A percentile compares a stretch with the other conserved stretches of the same genome.
Conservation (phyloP, 441 rosid genomes). For the Erodium chrysanthum region DNA sequence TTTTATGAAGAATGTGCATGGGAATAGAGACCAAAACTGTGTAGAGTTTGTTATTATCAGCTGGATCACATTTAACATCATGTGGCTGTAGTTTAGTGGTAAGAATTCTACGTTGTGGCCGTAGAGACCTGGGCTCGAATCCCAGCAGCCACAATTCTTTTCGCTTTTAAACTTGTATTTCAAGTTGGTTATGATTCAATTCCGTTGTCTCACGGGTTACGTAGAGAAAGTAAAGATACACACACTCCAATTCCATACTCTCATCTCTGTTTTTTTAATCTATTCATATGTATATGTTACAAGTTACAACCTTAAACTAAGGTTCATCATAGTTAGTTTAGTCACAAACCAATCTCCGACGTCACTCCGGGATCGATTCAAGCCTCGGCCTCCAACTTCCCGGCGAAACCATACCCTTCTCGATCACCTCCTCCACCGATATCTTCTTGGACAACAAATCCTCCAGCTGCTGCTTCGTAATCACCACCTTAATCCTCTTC, state of each 20-base stretch:
- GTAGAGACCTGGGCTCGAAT: slow-evolving; percentile 60
- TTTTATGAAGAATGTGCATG: too few species aligned
- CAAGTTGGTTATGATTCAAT: too few species aligned
- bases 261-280: too few species aligned
- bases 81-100: slow-evolving; percentile 63
- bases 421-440: neutral
- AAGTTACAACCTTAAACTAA: neutral
- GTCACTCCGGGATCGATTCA: neutral
- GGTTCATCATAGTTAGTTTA: too few species aligned
- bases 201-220: too few species aligned
- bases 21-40: too few species aligned
- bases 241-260: too few species aligned
- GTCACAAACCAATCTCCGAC: neutral
- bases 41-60: too few species aligned
- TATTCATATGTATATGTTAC: neutral
- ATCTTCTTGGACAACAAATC: neutral
- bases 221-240: too few species aligned
- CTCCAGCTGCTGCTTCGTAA: neutral
- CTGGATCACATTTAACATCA: too few species aligned
- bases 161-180: too few species aligned
- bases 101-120: slow-evolving; percentile 58
- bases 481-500: neutral
- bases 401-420: neutral
- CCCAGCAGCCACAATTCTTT: slow-evolving; percentile 47
- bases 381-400: neutral